Percentiles rank a stretch among this genome's conserved stretches.
Conservation (phyloP, 768 basidiomycete genomes). For the Leccinellum luteum region DNA sequence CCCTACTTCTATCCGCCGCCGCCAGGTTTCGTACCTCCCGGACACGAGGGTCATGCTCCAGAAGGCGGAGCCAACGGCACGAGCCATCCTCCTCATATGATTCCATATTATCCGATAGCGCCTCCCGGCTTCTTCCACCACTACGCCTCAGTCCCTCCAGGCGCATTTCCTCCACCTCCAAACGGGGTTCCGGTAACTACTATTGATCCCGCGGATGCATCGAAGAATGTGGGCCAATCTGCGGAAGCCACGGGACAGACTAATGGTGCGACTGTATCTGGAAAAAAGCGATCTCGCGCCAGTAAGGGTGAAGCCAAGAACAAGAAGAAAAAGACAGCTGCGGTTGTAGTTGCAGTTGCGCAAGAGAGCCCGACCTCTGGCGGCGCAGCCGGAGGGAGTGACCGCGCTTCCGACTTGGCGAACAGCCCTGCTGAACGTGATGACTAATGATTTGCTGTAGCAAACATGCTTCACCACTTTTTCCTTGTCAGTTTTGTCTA, state of each 20-base stretch:
- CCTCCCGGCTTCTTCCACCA: conserved; percentile 42
- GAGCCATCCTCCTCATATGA: conserved; percentile 29
- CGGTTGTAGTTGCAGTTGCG: not conserved
- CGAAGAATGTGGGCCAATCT: conserved; percentile 22
- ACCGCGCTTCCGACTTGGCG: conserved; percentile 25
- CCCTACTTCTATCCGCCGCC: conserved; percentile 43
- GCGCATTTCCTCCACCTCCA: conserved; percentile 32
- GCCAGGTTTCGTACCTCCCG: conserved; percentile 38
- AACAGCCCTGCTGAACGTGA: conserved; percentile 26
- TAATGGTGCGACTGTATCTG: conserved; percentile 16
- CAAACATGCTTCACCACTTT: not conserved
- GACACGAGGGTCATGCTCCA: conserved; percentile 36
- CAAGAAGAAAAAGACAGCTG: conserved; percentile 33
- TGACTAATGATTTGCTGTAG: conserved; percentile 17
- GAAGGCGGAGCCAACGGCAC: conserved; percentile 33
- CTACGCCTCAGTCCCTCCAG: conserved; percentile 29
- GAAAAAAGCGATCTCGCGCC: conserved; percentile 30
- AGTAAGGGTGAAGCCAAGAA: conserved; percentile 31
- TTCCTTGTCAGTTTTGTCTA: conserved; percentile 2
- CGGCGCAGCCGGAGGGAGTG: conserved; percentile 26
- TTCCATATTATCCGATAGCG: conserved; percentile 37
- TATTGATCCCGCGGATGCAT: conserved; percentile 26
- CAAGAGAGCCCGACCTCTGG: conserved; percentile 23
- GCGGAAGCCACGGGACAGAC: conserved; percentile 15
- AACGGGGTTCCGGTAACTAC: conserved; percentile 24